Evolutionary conservation across 1,284 basidiomycete species (phyloP).

Genomic region (Prillingera fragicola): DNA sequence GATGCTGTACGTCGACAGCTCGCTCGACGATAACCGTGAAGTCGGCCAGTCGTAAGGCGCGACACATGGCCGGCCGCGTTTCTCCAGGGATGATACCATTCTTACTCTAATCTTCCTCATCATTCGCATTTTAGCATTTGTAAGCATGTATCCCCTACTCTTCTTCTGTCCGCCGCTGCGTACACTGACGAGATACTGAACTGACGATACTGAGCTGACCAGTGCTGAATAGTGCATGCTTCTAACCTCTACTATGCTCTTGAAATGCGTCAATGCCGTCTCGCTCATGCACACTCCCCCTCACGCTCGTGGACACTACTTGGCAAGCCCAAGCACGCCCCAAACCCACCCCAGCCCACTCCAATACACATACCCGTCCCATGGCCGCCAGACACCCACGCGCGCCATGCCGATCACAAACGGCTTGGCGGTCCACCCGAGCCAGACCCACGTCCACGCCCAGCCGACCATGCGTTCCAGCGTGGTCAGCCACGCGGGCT

Average conservation of each 20-base stretch:
- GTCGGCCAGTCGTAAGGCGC: conserved; percentile 25
- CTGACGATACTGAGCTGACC: background rate
- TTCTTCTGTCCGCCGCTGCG: too few species aligned
- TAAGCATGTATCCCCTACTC: too few species aligned
- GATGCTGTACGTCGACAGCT: conserved; percentile 24
- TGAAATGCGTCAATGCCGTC: too few species aligned
- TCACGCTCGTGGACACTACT: too few species aligned
- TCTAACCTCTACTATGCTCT: too few species aligned
- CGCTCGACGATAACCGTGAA: conserved; percentile 19
- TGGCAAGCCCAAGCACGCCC: too few species aligned
- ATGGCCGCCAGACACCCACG: conserved; percentile 23
- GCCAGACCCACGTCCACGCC: conserved; percentile 39
- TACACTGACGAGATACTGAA: background rate
- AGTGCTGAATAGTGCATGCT: too few species aligned
- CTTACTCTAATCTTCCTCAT: too few species aligned
- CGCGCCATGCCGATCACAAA: conserved; percentile 33
- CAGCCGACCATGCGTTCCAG: conserved; percentile 34
- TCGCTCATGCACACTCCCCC: too few species aligned
- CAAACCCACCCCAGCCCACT: conserved; percentile 5
- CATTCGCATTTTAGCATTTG: background rate
- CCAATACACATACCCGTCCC: background rate
- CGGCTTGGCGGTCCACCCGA: conserved; percentile 37
- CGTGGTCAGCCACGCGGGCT: conserved; percentile 22
- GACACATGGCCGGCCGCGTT: too few species aligned
- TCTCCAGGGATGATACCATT: too few species aligned